Evolutionary conservation across 2,329 filamentous ascomycete genomes (phyloP), one percentile per base, ranked within the genome.

Genomic region (Talaromyces sp.): DNA sequence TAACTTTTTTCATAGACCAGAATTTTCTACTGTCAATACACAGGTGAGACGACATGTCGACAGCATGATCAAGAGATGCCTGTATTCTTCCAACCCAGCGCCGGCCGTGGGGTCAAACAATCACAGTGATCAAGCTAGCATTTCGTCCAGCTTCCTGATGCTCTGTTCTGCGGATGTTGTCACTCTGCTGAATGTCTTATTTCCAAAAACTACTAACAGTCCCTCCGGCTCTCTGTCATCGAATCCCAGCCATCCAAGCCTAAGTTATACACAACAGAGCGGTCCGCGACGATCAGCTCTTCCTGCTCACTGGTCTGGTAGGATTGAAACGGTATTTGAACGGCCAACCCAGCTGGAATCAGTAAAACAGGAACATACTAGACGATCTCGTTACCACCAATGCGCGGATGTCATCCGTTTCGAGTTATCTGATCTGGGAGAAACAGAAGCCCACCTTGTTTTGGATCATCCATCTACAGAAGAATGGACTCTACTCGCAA

Each of bases 121-220:
- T 89, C 85, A 55, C 85, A 31, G 37, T 19, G 51, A 54, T 21
- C 25, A 39, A 28, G 31, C 37, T 56, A 59, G 28, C 37, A n/a
- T 51, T 22, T 58, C 56, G 22, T 67, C 70, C 21, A 88, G 87
- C 33, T 94, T 91, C 68, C 78, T 95, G 66, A 88, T 93, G 35
- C 75, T 96, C 63, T 89, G 88, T 67, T 85, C 89, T 36, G 83
- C 88, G 40, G 92, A 97, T 70, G 77, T 96, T 63, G 78, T 88
- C 36, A 92, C 89, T 2, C 76, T 96, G 65, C 83, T 95, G 62
- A 90, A 94, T 70, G 87, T 88, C 10, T 81, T 97, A 13, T 96
- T 92, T 67, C 92, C 92, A 33, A 66, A 66, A 33, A 56, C 64
- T 1, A 37, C 56, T 11, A 65, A 68, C 31, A 60, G 67, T 17